Evolutionary conservation across 2,329 filamentous ascomycete genomes (phyloP), one percentile per base, ranked within the genome.

Genomic region (Sarocladiaceae sp.): DNA sequence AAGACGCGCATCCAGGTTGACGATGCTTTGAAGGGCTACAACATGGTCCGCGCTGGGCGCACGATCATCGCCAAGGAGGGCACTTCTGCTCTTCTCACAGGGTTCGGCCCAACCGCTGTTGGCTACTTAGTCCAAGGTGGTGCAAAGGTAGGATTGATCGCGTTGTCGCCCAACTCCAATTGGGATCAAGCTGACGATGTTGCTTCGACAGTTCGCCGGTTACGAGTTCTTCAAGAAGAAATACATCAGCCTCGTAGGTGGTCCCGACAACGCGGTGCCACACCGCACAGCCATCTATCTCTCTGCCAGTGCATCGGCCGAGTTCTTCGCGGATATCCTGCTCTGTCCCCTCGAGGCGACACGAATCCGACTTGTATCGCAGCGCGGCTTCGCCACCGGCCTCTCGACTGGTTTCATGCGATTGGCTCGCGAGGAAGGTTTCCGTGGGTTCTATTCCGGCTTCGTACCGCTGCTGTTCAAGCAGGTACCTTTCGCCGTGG

Each of bases 211-310:
- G 77, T 95, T 95, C 72, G 88, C 88, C 64, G 90, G 90, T 64
- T 95, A 95, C 74, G 90, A 95, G 74, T 89, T 90, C 79, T 95
- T 95, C 86, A 95, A 95, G 82, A 87, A 93, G 75, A 83, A 87
- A 71, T 86, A 82, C 68, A 91, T 95, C 71, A 81, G 86, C 69
- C 62, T 82, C 54, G 73, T 88, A 55, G 90, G 75, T 40, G 75
- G 74, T 0, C 71, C 71, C 28, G 73, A 76, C 25, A 65, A 62
- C 54, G 75, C 76, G 35, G 70, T 72, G 18, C 56, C 63, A 12
- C 63, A 66, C 55, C 73, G 77, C 57, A 80, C 75, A 3, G 72
- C 73, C 57, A 71, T 95, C 66, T 94, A 94, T 75, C 82, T 93
- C 53, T 81, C 79, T 59, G 83, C 84, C 52, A 84, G 81, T 65